Evolutionary conservation across 2,329 filamentous ascomycete genomes (phyloP), one percentile per base, ranked within the genome.

Genomic region (Geosmithia putterillii): DNA sequence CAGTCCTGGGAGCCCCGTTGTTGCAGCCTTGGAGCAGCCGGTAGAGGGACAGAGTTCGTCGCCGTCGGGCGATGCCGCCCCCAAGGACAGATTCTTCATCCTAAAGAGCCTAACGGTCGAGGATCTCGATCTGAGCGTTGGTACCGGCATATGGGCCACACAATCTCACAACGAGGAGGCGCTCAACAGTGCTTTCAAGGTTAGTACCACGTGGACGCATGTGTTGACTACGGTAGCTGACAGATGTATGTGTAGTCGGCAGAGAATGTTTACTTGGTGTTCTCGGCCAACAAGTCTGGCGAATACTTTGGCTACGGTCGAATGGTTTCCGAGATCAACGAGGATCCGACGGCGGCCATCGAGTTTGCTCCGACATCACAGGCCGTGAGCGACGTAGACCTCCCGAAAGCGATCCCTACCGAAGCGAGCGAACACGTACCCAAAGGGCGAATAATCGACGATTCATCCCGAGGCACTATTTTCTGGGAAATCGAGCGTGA

Each of bases 261-360:
- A 14, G 86, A 94, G 43, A 86, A 83, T 54, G 89, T 96, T 1
- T 95, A 89, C 55, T 70, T 96, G 23, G 78, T 96, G 14, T 96
- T 96, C 60, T 96, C 90, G 1, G 90, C 90, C 12, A 96, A 96
- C 62, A 95, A 95, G 56, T 95, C 90, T 0, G 90, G 90, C 12
- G 90, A 95, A 61, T 96, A 95, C 57, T 95, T 92, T 63, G 90
- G 90, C 18, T 95, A 94, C 56, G 90, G 89, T 18, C 79, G 84
- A 34, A 96, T 96, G 90, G 68, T 72, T 9, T 95, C 90, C 19
- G 69, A 79, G 4, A 94, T 95, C 54, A 81, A 83, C 51, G 76
- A 89, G 44, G 84, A 94, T 51, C 79, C 82, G 10, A 71, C 73
- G 0, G 76, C 81, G 1, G 76, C 79, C 1, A 77, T 85, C 41